phyloP scores from a whole-genome alignment of 2,329 filamentous ascomycete genomes.

The Xylariaceae sp. region DNA sequence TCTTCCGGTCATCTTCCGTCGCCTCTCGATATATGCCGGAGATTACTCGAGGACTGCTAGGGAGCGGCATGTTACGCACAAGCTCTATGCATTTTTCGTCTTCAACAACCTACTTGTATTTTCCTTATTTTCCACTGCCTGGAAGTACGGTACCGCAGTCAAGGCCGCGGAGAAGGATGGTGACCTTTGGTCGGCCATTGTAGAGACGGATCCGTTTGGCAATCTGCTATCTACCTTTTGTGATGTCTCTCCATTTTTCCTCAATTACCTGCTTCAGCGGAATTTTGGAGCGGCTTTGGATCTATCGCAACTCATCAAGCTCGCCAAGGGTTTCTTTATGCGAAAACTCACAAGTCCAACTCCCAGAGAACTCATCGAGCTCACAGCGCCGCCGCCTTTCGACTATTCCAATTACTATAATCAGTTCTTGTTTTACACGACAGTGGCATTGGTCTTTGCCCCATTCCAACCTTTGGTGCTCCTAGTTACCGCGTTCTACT shows the following conservation, averaged over 20 bases:
- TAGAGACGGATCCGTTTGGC: conserved; percentile 52
- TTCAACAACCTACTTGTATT: conserved; percentile 95
- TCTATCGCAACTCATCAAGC: conserved; percentile 77
- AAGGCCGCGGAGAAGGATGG: conserved; percentile 53
- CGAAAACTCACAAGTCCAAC: conserved; percentile 82
- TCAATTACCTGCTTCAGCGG: conserved; percentile 60
- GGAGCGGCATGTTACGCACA: conserved; percentile 82
- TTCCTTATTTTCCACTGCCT: conserved; percentile 64
- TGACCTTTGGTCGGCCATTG: conserved; percentile 69
- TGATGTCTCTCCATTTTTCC: conserved; percentile 22
- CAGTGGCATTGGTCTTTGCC: conserved; percentile 78
- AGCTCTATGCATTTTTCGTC: conserved; percentile 89
- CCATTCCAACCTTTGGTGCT: conserved; percentile 83
- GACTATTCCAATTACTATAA: conserved; percentile 96
- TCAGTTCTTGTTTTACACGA: conserved; percentile 90
- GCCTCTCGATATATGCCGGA: conserved; percentile 76
- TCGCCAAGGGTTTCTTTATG: conserved; percentile 74
- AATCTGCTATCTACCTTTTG: conserved; percentile 22
- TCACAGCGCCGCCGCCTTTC: conserved; percentile 84
- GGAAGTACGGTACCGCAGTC: conserved; percentile 64
- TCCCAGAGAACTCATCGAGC: conserved; percentile 82
- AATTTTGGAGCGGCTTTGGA: conserved; percentile 90
- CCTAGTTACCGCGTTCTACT: conserved; percentile 82
- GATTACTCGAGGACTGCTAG: conserved; percentile 87
- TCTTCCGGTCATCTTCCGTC: conserved; percentile 84